Evolutionary conservation across 2,329 filamentous ascomycete species (phyloP).

Genomic region (Aspergillus hortae): DNA sequence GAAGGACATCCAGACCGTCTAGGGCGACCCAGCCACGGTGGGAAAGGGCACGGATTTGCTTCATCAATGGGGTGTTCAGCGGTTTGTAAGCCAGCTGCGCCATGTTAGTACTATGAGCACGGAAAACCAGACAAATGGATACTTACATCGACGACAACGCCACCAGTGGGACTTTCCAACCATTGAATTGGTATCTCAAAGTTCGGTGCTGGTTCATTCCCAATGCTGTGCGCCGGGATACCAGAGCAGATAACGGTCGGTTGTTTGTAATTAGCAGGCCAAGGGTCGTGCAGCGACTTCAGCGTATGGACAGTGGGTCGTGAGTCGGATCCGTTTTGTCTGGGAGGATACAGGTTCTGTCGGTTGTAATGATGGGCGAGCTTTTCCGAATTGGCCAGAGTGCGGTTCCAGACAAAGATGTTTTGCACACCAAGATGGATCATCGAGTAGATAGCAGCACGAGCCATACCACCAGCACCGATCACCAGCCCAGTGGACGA

Average conservation of each 20-base stretch:
- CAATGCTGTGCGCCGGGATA: slow-evolving; percentile 37
- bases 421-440: slow-evolving; percentile 37
- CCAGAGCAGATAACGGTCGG: slow-evolving; percentile 38
- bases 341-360: slow-evolving; percentile 22
- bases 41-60: slow-evolving; percentile 33
- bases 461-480: slow-evolving; percentile 54
- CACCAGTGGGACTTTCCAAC: slow-evolving; percentile 38
- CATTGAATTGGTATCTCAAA: slow-evolving; percentile 34
- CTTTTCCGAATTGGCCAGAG: slow-evolving; percentile 31
- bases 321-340: slow-evolving; percentile 12
- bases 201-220: slow-evolving; percentile 32
- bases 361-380: slow-evolving; percentile 36
- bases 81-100: slow-evolving; percentile 39
- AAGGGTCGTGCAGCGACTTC: slow-evolving; percentile 25
- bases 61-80: slow-evolving; percentile 35
- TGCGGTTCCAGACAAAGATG: slow-evolving; percentile 38
- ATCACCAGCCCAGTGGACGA: slow-evolving; percentile 57
- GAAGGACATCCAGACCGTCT: slow-evolving; percentile 38
- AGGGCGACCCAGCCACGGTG: slow-evolving; percentile 38
- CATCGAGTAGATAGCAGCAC: slow-evolving; percentile 40
- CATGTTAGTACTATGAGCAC: not conserved
- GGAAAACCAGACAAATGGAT: not conserved
- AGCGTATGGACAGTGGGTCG: slow-evolving; percentile 27
- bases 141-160: slow-evolving; percentile 40
- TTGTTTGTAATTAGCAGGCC: slow-evolving; percentile 32